Conservation (phyloP, 2,329 filamentous ascomycete species). For the Incumbomyces lentus region DNA sequence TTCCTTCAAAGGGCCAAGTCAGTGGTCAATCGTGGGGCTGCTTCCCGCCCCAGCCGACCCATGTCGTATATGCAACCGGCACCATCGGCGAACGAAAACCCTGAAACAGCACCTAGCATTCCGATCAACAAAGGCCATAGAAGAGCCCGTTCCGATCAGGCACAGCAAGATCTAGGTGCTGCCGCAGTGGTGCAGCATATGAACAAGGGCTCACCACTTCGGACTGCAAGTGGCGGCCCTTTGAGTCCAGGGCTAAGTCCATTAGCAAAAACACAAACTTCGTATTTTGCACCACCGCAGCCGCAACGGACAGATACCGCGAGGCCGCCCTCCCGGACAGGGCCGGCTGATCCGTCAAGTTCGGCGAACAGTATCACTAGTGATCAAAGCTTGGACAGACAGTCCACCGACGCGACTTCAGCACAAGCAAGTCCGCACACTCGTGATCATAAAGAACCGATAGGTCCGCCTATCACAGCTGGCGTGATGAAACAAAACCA, state of each 20-base stretch:
- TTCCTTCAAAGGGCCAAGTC: constrained; percentile 52
- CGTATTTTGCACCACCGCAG: constrained; percentile 45
- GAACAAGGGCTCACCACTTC: constrained; percentile 58
- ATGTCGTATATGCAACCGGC: constrained; percentile 33
- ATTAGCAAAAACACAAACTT: constrained; percentile 43
- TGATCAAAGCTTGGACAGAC: constrained; percentile 36
- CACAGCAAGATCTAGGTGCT: constrained; percentile 33
- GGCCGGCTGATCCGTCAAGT: constrained; percentile 49
- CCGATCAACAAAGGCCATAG: constrained; percentile 37
- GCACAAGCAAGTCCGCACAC: constrained; percentile 33
- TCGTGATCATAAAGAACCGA: constrained; percentile 24
- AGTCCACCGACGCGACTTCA: constrained; percentile 42
- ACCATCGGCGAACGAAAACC: constrained; percentile 35
- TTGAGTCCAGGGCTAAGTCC: constrained; percentile 43
- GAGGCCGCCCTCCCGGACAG: constrained; percentile 25
- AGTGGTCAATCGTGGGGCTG: constrained; percentile 36
- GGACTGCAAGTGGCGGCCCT: constrained; percentile 40
- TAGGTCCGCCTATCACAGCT: constrained; percentile 4
- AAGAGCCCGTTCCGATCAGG: constrained; percentile 40
- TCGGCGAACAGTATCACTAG: constrained; percentile 47
- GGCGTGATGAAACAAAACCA: constrained; percentile 58
- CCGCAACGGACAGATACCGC: constrained; percentile 23
- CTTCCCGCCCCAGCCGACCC: constrained; percentile 31
- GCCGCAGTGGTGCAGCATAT: constrained; percentile 77
- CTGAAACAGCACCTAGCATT: constrained; percentile 38